These are phyloP conservation scores for Sphagnurus paluster DNA, from an alignment of 1,284 basidiomycete species.

Conservation along the genomic window DNA sequence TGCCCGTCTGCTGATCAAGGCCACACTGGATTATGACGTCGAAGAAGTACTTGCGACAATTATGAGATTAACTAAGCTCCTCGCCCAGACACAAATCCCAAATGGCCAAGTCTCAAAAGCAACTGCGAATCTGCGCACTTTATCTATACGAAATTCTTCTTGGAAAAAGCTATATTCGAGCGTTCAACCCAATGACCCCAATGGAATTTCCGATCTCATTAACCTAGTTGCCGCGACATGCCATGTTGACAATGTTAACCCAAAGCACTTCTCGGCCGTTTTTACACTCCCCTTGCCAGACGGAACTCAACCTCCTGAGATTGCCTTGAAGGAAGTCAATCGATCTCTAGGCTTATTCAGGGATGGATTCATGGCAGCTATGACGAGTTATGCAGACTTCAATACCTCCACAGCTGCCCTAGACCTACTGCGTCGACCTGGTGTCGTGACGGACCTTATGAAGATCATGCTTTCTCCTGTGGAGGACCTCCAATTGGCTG, in stretches of 20 bases:
- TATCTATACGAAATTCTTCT: constrained; percentile 52
- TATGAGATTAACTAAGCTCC: constrained; percentile 36
- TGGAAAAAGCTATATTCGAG: constrained; percentile 71
- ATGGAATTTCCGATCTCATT: constrained; percentile 59
- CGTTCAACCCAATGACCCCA: constrained; percentile 56
- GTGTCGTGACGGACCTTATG: constrained; percentile 58
- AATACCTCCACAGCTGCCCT: constrained; percentile 49
- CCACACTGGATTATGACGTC: constrained; percentile 45
- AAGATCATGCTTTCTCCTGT: constrained; percentile 80
- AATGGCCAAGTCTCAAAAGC: constrained; percentile 1
- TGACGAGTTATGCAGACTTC: constrained; percentile 64
- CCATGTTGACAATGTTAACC: constrained; percentile 65
- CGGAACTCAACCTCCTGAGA: constrained; percentile 24
- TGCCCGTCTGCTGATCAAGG: constrained; percentile 47
- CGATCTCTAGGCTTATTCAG: constrained; percentile 54
- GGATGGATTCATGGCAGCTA: constrained; percentile 58
- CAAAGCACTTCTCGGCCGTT: constrained; percentile 45
- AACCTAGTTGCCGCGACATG: constrained; percentile 56
- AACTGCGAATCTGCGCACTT: constrained; percentile 15
- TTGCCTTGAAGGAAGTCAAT: constrained; percentile 57
- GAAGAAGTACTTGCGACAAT: constrained; percentile 41
- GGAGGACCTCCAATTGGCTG: constrained; percentile 69
- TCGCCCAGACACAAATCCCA: constrained; percentile 27
- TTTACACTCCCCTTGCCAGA: constrained; percentile 30
- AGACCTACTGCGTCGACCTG: constrained; percentile 51